Conservation (phyloP, 306 rosid genomes). For the Medicago ruthenica region DNA sequence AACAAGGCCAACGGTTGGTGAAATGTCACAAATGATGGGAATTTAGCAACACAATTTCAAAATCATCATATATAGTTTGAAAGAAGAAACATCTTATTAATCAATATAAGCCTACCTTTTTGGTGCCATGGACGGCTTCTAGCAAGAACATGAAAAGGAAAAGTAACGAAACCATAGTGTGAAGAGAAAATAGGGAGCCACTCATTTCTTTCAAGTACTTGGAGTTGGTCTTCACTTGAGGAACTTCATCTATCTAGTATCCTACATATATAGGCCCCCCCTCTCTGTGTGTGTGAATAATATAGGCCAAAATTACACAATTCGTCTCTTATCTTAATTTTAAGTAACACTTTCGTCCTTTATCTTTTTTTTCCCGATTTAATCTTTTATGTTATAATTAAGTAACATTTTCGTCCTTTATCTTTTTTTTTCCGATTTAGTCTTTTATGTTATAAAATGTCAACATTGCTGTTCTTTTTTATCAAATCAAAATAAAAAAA, state of each 20-base stretch:
- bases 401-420: too few relatives aligned
- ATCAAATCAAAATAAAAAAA: too few relatives aligned
- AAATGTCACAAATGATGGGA: not conserved
- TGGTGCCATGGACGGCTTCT: constrained; percentile 37
- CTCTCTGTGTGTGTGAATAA: not conserved
- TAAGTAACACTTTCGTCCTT: too few relatives aligned
- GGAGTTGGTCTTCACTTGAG: not conserved
- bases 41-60: not conserved
- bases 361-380: too few relatives aligned
- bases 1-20: constrained; percentile 5
- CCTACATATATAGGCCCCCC: not conserved
- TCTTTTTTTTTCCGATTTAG: too few relatives aligned
- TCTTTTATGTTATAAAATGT: too few relatives aligned
- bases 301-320: too few relatives aligned
- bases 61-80: not conserved
- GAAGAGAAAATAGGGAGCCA: constrained; percentile 27
- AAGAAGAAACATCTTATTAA: not conserved
- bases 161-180: constrained; percentile 20
- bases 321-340: not conserved
- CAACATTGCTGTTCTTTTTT: too few relatives aligned
- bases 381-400: too few relatives aligned
- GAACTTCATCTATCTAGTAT: not conserved
- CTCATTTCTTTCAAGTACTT: constrained; percentile 10
- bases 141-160: constrained; percentile 25
- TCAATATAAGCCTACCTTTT: constrained; percentile 28